Evolutionary conservation across 116 monocot genomes (phyloP).

Genomic region (Phalaenopsis hybrid): DNA sequence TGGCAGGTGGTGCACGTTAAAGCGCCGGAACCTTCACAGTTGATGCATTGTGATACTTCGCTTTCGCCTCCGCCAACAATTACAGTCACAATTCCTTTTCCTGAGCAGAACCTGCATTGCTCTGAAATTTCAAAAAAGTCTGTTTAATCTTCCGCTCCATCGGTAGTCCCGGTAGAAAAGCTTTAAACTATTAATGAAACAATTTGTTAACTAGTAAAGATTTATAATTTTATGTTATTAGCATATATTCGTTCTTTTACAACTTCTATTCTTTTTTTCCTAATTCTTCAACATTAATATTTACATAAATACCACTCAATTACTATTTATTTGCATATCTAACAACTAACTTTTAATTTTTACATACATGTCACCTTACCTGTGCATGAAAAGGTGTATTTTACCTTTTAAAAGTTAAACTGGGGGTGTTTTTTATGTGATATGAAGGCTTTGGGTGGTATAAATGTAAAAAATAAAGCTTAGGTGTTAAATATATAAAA

Average conservation of each 20-base stretch:
- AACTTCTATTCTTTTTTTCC: not conserved
- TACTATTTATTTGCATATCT: too few species aligned
- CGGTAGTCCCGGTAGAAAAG: not conserved
- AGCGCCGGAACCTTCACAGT: conserved; percentile 75
- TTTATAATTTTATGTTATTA: too few species aligned
- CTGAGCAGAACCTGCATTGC: conserved; percentile 74
- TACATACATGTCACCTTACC: too few species aligned
- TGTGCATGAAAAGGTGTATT: too few species aligned
- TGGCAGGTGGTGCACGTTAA: conserved; percentile 91
- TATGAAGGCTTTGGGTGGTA: too few species aligned
- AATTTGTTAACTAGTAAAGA: not conserved
- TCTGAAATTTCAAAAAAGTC: conserved; percentile 48
- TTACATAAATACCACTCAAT: too few species aligned
- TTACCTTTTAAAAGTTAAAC: too few species aligned
- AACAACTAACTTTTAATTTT: too few species aligned
- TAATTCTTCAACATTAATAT: too few species aligned
- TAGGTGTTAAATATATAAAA: too few species aligned
- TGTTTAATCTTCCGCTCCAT: conserved; percentile 10
- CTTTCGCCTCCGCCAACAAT: conserved; percentile 67
- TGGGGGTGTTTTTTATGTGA: too few species aligned
- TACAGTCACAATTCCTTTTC: conserved; percentile 60
- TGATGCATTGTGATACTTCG: conserved; percentile 74
- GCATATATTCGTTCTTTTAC: not conserved
- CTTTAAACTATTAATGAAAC: not conserved
- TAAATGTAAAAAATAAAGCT: too few species aligned